These are phyloP conservation scores for Penicillium sp. DNA, from an alignment of 2,329 filamentous ascomycete species.

Conservation along the genomic window DNA sequence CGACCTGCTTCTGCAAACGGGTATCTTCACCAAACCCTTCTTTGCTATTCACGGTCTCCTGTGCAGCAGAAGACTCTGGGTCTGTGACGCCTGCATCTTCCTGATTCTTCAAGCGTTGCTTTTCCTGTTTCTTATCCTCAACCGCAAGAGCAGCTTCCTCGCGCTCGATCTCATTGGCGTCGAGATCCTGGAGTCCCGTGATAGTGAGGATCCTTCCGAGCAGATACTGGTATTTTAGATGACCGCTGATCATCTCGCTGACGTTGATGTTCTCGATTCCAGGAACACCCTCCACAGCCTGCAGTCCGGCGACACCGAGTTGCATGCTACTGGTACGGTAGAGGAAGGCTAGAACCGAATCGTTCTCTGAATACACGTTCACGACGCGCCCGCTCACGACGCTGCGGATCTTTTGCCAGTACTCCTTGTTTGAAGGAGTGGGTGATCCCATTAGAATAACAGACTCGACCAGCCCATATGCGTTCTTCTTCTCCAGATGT, in stretches of 20 bases:
- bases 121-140: conserved; percentile 43
- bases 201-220: conserved; percentile 67
- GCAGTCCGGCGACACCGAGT: conserved; percentile 79
- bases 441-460: conserved; percentile 83
- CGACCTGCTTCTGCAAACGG: conserved; percentile 31
- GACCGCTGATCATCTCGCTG: conserved; percentile 66
- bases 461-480: conserved; percentile 81
- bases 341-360: conserved; percentile 83
- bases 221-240: conserved; percentile 70
- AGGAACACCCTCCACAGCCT: conserved; percentile 61
- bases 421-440: conserved; percentile 67
- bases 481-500: conserved; percentile 72
- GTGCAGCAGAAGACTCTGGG: conserved; percentile 13
- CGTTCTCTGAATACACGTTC: conserved; percentile 85
- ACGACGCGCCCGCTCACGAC: conserved; percentile 81
- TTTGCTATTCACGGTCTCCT: conserved; percentile 22
- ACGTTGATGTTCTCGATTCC: conserved; percentile 67
- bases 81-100: conserved; percentile 28
- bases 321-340: conserved; percentile 84
- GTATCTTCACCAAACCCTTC: conserved; percentile 28
- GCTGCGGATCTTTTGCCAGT: conserved; percentile 76
- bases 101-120: conserved; percentile 35
- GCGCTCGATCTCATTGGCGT: conserved; percentile 47
- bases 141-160: conserved; percentile 44
- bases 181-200: conserved; percentile 69